Evolutionary conservation across 1,284 basidiomycete species (phyloP), one percentile per base, ranked within the genome.

Genomic region (Moniliophthora roreri): DNA sequence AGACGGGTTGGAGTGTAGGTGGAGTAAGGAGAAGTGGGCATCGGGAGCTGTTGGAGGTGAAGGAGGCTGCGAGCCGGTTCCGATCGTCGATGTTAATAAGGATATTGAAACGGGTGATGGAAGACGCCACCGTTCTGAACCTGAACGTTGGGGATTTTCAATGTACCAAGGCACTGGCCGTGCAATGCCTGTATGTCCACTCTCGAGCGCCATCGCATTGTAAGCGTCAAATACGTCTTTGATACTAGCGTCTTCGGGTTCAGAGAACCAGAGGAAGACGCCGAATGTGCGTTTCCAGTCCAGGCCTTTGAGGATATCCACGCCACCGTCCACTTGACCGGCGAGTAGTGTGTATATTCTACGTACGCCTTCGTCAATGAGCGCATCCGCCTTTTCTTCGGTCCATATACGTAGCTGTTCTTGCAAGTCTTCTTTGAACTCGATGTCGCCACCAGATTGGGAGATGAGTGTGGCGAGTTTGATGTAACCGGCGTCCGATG

Each of bases 281-380:
- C 94, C 97, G 63, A 99, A 91, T 0, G 89, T 87, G 13, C 95
- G 85, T 69, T 96, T 96, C 97, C 97, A 99, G 68, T 97, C 95
- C 49, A 98, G 72, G 0, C 84, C 89, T 50, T 85, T 76, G n/a
- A 87, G 79, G n/a, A 97, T 77, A 50, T 83, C 76, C 18, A 93
- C 70, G 53, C 91, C 86, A 1, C 56, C 50, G 55, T 85, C 84
- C 32, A 89, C 78, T 54, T 89, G 79, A 10, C 97, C 97, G 16
- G 90, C 87, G 2, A 99, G 78, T 15, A 98, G 70, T 23, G 91
- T 89, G 66, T 98, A 97, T 20, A 97, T 74, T 63, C 85, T 89
- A 60, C 91, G 84, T 46, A 93, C 84, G 54, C 81, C 82, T 48
- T 80, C 74, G 51, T 79, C 77, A 55, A 97, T 84, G 60, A 91